Evolutionary conservation across 805 yeast species (phyloP), one percentile per base, ranked within the genome.

Genomic region (Cyberlindnera subsufficiens): DNA sequence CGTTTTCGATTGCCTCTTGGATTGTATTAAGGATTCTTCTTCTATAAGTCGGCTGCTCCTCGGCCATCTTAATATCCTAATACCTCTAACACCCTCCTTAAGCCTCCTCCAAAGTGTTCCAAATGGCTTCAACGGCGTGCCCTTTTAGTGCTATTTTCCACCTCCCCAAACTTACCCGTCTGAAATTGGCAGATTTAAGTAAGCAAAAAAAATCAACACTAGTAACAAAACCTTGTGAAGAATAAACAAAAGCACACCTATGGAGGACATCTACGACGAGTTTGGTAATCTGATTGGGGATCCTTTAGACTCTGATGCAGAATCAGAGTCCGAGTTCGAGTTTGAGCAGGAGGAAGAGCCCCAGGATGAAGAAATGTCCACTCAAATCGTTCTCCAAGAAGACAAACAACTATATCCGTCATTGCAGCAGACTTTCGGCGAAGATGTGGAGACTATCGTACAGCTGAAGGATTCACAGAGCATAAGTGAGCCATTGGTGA

Each of bases 241-340:
- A 6, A 9, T 4, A 9, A 22, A 8, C 27, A 22, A 22, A 9
- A n/a, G n/a, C 11, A 22, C 27, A 22, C 11, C 27, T 3, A 22
- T 22, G 27, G 35, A 32, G 33, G 33, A 37, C 33, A 7, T 29
- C n/a, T 37, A 37, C 30, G 40, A 37, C 19, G 40, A 65, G 61
- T 83, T 83, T 59, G 91, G 91, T 36, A 83, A 83, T 56, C 69
- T 72, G 31, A 69, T 84, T 17, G 83, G 81, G 13, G 80, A 68
- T 35, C 65, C 72, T 6, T 60, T 56, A 8, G 75, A 65, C 50
- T 71, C 78, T 1, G 80, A 71, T 50, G 71, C 71, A 27, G 76
- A 69, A 39, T 60, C 63, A 49, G 47, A 37, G 19, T 45, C 45
- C 10, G 53, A 47, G 29, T 49, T 43, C 38, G 53, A 39, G 34